Percentiles rank a stretch among this genome's conserved stretches.
Conservation (phyloP, 768 basidiomycete genomes). For the Termitomyces heimii region DNA sequence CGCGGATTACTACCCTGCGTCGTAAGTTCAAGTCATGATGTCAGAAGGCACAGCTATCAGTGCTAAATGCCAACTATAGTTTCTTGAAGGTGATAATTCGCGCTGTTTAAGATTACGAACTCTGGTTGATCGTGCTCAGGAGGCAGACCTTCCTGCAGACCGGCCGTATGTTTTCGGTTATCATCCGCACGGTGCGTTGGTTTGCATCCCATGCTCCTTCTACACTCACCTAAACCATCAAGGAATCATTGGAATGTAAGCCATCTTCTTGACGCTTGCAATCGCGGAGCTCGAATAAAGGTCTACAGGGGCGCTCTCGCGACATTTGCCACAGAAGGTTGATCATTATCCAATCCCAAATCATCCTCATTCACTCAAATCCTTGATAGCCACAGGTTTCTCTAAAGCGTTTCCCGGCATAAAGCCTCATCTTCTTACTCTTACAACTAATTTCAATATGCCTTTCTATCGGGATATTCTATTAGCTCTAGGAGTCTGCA, state of each 20-base stretch:
- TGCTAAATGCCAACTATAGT: constrained; percentile 18
- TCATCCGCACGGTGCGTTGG: constrained; percentile 86
- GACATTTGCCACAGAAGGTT: constrained; percentile 95
- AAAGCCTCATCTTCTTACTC: constrained; percentile 87
- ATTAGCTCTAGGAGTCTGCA: constrained; percentile 83
- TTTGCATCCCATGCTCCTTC: neutral
- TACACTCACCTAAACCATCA: constrained; percentile 5
- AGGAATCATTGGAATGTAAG: constrained; percentile 97
- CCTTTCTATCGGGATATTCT: constrained; percentile 93
- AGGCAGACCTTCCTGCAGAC: constrained; percentile 86
- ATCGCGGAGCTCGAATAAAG: neutral
- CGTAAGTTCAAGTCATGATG: constrained; percentile 44
- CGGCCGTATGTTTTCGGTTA: constrained; percentile 96
- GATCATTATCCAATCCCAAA: constrained; percentile 3
- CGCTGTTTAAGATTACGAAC: neutral
- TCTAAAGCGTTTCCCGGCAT: constrained; percentile 88
- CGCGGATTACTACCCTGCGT: constrained; percentile 86
- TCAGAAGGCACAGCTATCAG: constrained; percentile 21
- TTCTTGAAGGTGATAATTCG: constrained; percentile 41
- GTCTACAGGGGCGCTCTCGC: constrained; percentile 78
- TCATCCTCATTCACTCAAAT: constrained; percentile 1
- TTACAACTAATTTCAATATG: constrained; percentile 83
- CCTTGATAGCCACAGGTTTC: constrained; percentile 73
- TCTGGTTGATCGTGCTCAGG: constrained; percentile 39
- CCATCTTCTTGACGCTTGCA: neutral